Evolutionary conservation across 2,329 filamentous ascomycete genomes (phyloP).

Genomic region (Sporothrix pallida): DNA sequence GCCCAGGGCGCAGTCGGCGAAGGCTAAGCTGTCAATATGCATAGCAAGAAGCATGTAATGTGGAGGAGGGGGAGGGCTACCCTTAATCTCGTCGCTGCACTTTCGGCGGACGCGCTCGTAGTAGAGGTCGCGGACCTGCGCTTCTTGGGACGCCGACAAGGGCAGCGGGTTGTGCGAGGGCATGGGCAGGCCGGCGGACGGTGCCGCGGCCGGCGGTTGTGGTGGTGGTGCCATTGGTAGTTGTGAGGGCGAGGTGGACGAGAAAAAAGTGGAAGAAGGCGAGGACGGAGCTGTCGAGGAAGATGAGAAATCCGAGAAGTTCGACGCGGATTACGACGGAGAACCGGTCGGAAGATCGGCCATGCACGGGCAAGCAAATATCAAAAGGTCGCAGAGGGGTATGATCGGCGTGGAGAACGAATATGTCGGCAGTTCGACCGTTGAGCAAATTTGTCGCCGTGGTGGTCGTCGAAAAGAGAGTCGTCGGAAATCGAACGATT

Average conservation of each 20-base stretch:
- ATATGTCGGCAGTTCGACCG: background rate
- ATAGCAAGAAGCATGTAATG: no score
- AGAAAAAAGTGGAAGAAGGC: background rate
- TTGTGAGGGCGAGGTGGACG: slow-evolving; percentile 28
- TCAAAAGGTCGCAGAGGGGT: background rate
- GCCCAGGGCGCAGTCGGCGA: slow-evolving; percentile 85
- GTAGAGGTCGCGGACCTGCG: slow-evolving; percentile 80
- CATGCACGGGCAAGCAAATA: slow-evolving; percentile 39
- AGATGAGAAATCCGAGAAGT: slow-evolving; percentile 36
- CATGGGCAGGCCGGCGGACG: slow-evolving; percentile 47
- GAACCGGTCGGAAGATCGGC: slow-evolving; percentile 43
- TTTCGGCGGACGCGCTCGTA: slow-evolving; percentile 76
- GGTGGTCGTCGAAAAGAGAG: background rate
- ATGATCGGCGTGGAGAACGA: background rate
- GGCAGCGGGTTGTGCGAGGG: slow-evolving; percentile 80
- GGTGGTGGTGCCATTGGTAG: slow-evolving; percentile 26
- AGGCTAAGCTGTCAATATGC: slow-evolving; percentile 62
- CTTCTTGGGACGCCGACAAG: slow-evolving; percentile 79
- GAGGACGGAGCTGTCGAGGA: background rate
- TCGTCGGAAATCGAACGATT: slow-evolving; percentile 25
- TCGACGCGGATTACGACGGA: no score
- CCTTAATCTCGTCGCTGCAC: slow-evolving; percentile 80
- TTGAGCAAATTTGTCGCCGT: background rate
- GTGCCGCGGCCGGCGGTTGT: slow-evolving; percentile 28
- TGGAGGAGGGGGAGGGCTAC: no score